These are phyloP conservation scores for Stephanodiscus triporus DNA, from an alignment of 108 stramenopile genomes.

Conservation along the genomic window DNA sequence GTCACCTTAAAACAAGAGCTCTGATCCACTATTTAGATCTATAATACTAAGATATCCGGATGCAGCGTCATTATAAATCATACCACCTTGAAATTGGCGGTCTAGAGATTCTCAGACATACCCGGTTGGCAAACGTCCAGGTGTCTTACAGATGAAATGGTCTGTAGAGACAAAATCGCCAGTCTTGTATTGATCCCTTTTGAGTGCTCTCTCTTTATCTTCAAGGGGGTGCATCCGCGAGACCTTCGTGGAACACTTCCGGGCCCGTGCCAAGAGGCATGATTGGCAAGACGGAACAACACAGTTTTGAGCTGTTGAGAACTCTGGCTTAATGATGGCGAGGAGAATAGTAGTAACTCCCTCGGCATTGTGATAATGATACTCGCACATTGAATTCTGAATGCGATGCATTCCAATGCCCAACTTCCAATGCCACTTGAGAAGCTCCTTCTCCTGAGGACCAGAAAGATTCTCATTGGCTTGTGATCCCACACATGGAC, in stretches of 20 bases:
- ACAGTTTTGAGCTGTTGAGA: background rate
- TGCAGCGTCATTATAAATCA: constrained; percentile 24
- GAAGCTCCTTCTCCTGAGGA: constrained; percentile 50
- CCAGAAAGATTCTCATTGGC: constrained; percentile 44
- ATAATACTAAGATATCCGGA: too few species aligned
- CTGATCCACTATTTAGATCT: too few species aligned
- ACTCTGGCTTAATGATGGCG: constrained; percentile 2
- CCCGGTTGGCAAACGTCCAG: constrained; percentile 32
- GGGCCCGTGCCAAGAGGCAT: background rate
- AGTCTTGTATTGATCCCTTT: background rate
- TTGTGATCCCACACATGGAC: background rate
- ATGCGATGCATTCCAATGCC: constrained; percentile 15
- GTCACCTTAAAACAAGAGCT: too few species aligned
- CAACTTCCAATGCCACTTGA: constrained; percentile 43
- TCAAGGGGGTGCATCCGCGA: too few species aligned
- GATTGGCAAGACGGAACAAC: background rate
- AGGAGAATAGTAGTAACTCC: background rate
- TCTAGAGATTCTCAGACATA: constrained; percentile 31
- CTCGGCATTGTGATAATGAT: background rate
- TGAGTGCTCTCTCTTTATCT: background rate
- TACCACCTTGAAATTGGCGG: constrained; percentile 22
- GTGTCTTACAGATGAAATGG: constrained; percentile 11
- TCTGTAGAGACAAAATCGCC: constrained; percentile 9
- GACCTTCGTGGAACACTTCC: too few species aligned
- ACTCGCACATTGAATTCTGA: background rate